Percentiles rank a stretch among this genome's conserved stretches.
These are phyloP conservation scores for Actinomucor elegans DNA, from an alignment of 371 early-diverging fungal species.

Conservation along the genomic window DNA sequence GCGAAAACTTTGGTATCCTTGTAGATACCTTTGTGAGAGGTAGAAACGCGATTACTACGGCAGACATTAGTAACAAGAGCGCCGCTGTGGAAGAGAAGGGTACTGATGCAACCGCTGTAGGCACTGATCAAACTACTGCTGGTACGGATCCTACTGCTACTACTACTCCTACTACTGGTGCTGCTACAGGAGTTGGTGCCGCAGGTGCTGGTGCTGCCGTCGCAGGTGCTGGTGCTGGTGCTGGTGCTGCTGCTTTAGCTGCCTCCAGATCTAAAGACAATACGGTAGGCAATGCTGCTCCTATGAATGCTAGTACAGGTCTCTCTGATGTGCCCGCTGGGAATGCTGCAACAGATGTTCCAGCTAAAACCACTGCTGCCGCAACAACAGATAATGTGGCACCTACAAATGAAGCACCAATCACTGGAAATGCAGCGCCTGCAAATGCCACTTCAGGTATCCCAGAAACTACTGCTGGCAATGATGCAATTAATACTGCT, in stretches of 20 bases:
- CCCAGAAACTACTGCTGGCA: neutral
- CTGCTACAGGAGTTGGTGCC: neutral
- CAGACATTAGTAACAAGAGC: slow-evolving; percentile 9
- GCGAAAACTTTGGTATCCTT: slow-evolving; percentile 56
- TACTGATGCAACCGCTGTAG: neutral
- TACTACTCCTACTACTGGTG: neutral
- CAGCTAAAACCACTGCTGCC: neutral
- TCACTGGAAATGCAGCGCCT: neutral
- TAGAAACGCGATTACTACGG: slow-evolving; percentile 48
- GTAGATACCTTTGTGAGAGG: slow-evolving; percentile 23
- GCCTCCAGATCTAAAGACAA: no score
- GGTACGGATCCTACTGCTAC: neutral
- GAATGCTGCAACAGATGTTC: neutral
- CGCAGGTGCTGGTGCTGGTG: neutral
- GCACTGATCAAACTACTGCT: no score
- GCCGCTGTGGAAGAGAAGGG: neutral
- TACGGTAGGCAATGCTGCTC: neutral
- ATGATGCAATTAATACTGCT: neutral
- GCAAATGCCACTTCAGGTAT: neutral
- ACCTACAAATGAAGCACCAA: neutral
- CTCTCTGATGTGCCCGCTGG: neutral
- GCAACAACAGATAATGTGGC: neutral
- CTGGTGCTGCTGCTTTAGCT: neutral
- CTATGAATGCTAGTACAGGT: neutral
- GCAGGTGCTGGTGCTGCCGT: neutral